Evolutionary conservation across 805 yeast species (phyloP).

Genomic region (Candida fluviatilis): DNA sequence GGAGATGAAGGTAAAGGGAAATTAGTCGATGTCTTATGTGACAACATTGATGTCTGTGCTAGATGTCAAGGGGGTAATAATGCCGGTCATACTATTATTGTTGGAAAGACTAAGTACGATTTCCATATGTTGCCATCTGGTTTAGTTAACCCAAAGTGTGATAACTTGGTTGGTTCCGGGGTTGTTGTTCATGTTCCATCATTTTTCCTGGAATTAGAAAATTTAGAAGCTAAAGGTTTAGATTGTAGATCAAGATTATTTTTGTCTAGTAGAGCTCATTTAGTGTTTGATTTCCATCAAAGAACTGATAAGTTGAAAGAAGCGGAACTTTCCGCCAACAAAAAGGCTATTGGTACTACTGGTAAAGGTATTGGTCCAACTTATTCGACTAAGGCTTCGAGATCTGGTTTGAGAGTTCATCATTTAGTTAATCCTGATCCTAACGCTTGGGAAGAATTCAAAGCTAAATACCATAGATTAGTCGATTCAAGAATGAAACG

Average conservation of each 20-base stretch:
- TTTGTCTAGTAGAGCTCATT: conserved; percentile 89
- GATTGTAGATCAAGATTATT: conserved; percentile 72
- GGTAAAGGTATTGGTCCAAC: conserved; percentile 99
- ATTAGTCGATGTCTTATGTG: conserved; percentile 91
- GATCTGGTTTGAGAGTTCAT: conserved; percentile 96
- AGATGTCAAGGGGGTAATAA: conserved; percentile 99
- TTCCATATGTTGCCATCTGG: conserved; percentile 99
- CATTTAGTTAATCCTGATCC: conserved; percentile 88
- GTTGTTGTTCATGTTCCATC: conserved; percentile 96
- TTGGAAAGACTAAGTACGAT: conserved; percentile 81
- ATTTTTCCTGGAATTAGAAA: conserved; percentile 80
- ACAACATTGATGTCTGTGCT: conserved; percentile 93
- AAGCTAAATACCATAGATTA: conserved; percentile 67
- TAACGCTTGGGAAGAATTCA: conserved; percentile 91
- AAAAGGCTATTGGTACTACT: conserved; percentile 92
- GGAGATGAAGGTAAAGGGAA: conserved; percentile 99
- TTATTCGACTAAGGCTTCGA: conserved; percentile 91
- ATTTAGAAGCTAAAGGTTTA: conserved; percentile 79
- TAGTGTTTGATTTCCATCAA: conserved; percentile 98
- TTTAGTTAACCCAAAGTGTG: conserved; percentile 88
- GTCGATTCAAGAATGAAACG: conserved; percentile 80
- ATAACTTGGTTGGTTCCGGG: conserved; percentile 89
- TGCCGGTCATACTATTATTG: conserved; percentile 99
- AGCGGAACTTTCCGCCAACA: conserved; percentile 74
- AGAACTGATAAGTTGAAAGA: conserved; percentile 94